Conservation (phyloP, 2,329 filamentous ascomycete species). For the Parastagonospora nodorum region DNA sequence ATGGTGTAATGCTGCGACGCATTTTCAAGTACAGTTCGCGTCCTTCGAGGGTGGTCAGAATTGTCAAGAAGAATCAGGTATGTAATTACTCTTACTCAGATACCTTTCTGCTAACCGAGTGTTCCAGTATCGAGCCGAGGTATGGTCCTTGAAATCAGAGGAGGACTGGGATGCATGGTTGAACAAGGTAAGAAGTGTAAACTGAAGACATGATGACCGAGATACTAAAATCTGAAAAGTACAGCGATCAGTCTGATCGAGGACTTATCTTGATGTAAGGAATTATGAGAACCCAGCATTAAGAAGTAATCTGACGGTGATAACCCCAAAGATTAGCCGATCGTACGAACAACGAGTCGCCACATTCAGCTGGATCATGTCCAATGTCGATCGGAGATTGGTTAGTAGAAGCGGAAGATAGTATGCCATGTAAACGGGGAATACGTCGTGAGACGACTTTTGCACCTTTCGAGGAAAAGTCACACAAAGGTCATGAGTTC, state of each 20-base stretch:
- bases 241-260: background rate
- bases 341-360: constrained; percentile 5
- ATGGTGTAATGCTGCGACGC: background rate
- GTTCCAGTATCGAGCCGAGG: constrained; percentile 8
- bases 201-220: background rate
- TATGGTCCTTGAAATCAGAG: constrained; percentile 6
- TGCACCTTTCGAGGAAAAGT: constrained; percentile 9
- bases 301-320: background rate
- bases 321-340: constrained; percentile 7
- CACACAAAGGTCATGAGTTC: background rate
- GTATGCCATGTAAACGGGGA: background rate
- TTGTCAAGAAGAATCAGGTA: constrained; percentile 9
- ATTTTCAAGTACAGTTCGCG: constrained; percentile 16
- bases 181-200: background rate
- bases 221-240: background rate
- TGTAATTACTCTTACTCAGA: background rate
- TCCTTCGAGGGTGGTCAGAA: constrained; percentile 7
- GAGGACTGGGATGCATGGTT: constrained; percentile 14
- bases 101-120: background rate
- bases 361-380: background rate
- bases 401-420: constrained; percentile 1
- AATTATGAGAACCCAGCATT: background rate
- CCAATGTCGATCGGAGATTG: constrained; percentile 3
- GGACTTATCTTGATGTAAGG: constrained; percentile 16
- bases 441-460: constrained; percentile 9